Percentiles rank a stretch among this genome's conserved stretches.
Conservation (phyloP, 192 early-diverging fungal species). For the Phlyctochytrium arcticum region DNA sequence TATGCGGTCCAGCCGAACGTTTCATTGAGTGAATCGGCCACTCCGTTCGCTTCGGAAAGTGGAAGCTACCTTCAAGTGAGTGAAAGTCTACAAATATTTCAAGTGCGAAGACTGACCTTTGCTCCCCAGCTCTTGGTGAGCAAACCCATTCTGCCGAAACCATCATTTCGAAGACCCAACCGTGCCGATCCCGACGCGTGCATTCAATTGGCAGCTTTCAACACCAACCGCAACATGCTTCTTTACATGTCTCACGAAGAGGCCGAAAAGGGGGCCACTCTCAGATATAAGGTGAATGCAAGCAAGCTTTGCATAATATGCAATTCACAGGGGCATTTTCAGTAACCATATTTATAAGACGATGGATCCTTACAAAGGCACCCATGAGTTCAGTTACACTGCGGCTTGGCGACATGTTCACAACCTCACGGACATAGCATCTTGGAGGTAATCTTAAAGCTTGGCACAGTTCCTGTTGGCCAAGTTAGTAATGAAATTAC, state of each 20-base stretch:
- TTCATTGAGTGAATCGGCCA: constrained; percentile 23
- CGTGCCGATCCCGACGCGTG: constrained; percentile 65
- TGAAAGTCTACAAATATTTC: not conserved
- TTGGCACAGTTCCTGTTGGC: not conserved
- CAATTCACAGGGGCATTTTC: not conserved
- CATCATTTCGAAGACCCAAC: constrained; percentile 60
- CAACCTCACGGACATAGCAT: constrained; percentile 45
- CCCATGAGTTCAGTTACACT: constrained; percentile 67
- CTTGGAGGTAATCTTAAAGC: constrained; percentile 24
- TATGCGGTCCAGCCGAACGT: constrained; percentile 58
- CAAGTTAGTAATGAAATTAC: not conserved
- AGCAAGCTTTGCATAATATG: not conserved
- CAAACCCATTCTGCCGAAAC: constrained; percentile 20
- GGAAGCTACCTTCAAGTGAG: constrained; percentile 57
- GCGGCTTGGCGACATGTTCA: constrained; percentile 75
- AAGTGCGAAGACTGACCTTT: not conserved
- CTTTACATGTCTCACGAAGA: constrained; percentile 74
- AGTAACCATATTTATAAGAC: constrained; percentile 9
- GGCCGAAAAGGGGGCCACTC: constrained; percentile 51
- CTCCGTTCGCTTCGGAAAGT: constrained; percentile 51
- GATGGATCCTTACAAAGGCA: constrained; percentile 20
- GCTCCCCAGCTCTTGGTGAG: constrained; percentile 4
- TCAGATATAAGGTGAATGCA: constrained; percentile 50
- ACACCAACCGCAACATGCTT: constrained; percentile 58
- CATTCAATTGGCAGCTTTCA: constrained; percentile 63